Percentiles rank a stretch among this genome's conserved stretches.
Evolutionary conservation across 2,329 filamentous ascomycete genomes (phyloP).

Genomic region (Magnaporthiopsis rhizophila): DNA sequence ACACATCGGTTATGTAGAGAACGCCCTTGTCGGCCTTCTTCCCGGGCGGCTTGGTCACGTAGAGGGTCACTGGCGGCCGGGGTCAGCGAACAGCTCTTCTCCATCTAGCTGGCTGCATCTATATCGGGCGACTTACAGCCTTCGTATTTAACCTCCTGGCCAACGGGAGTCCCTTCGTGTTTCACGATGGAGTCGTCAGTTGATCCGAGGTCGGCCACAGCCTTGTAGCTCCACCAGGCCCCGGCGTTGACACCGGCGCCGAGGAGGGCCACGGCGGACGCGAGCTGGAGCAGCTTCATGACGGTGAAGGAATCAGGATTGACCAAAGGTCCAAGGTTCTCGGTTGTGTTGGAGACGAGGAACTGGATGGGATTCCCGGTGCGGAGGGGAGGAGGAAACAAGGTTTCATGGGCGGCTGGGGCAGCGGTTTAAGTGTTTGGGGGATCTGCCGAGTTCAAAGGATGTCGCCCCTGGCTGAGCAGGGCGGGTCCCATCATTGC

Average conservation of each 20-base stretch:
- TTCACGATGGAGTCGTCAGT: conserved; percentile 14
- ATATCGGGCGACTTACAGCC: conserved; percentile 10
- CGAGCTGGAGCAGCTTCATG: neutral
- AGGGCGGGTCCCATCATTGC: no score
- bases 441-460: neutral
- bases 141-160: conserved; percentile 13
- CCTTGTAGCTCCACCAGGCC: neutral
- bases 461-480: neutral
- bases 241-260: neutral
- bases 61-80: conserved; percentile 15
- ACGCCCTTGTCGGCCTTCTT: conserved; percentile 13
- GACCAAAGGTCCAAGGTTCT: neutral
- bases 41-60: conserved; percentile 16
- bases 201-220: conserved; percentile 5
- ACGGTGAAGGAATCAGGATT: neutral
- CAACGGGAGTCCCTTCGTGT: conserved; percentile 13
- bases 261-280: neutral
- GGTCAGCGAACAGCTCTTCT: neutral
- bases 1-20: conserved; percentile 21
- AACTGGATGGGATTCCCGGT: neutral
- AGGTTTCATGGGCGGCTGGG: neutral
- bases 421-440: neutral
- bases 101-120: neutral
- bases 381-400: neutral
- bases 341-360: neutral